Conservation (phyloP, 2,329 filamentous ascomycete genomes). For the Falciphora oryzae region DNA sequence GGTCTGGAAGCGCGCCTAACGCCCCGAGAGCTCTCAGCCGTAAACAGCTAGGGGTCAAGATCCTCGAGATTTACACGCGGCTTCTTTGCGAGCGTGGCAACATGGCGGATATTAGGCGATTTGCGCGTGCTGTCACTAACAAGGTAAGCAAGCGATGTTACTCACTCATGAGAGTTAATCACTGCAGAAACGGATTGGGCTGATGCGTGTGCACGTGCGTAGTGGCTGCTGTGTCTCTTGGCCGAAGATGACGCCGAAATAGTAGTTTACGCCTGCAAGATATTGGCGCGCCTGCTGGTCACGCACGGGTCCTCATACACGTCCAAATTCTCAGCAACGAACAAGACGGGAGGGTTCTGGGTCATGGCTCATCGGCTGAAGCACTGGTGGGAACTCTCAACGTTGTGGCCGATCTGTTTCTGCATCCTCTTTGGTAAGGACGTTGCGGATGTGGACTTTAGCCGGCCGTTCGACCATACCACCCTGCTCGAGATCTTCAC, state of each 20-base stretch:
- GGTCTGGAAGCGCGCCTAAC: slow-evolving; percentile 19
- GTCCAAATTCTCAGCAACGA: slow-evolving; percentile 62
- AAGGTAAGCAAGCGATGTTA: slow-evolving; percentile 53
- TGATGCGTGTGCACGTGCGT: slow-evolving; percentile 9
- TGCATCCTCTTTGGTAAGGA: slow-evolving; percentile 83
- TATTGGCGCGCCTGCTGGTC: slow-evolving; percentile 78
- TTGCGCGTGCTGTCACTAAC: slow-evolving; percentile 90
- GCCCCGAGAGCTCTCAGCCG: slow-evolving; percentile 46
- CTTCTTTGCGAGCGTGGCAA: slow-evolving; percentile 72
- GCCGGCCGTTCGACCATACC: slow-evolving; percentile 67
- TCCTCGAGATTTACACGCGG: slow-evolving; percentile 71
- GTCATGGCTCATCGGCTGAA: slow-evolving; percentile 79
- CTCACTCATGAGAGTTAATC: slow-evolving; percentile 82
- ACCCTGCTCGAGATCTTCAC: slow-evolving; percentile 70
- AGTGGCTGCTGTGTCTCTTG: slow-evolving; percentile 90
- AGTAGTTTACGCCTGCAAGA: slow-evolving; percentile 73
- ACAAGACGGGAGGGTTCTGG: slow-evolving; percentile 79
- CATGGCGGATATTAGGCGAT: slow-evolving; percentile 68
- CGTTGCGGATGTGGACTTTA: slow-evolving; percentile 66
- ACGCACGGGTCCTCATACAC: slow-evolving; percentile 76
- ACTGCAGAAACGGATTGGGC: slow-evolving; percentile 56
- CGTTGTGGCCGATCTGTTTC: slow-evolving; percentile 83
- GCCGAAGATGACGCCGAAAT: slow-evolving; percentile 81
- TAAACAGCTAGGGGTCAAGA: slow-evolving; percentile 65
- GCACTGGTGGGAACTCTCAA: slow-evolving; percentile 81